phyloP scores from a whole-genome alignment of 139 green algal genomes.

The Gonium pectorale region DNA sequence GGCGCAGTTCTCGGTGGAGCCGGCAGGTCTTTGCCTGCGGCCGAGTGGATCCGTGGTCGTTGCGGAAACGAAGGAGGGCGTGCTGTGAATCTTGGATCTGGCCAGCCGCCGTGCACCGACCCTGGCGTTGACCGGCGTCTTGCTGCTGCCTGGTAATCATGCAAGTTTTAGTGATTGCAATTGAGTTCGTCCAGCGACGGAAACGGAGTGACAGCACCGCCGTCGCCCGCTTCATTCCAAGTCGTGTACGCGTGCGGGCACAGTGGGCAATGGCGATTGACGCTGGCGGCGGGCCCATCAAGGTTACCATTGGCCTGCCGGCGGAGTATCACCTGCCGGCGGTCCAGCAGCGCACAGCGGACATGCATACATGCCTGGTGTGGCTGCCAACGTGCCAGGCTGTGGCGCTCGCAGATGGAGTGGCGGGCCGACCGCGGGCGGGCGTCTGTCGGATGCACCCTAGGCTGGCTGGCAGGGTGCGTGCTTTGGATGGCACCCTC shows the following conservation, averaged over 20 bases:
- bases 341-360: slow-evolving; percentile 38
- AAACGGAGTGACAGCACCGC: neutral
- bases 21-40: slow-evolving; percentile 67
- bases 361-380: too few species aligned
- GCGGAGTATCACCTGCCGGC: slow-evolving; percentile 73
- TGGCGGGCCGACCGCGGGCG: too few species aligned
- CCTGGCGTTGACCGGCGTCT: slow-evolving; percentile 66
- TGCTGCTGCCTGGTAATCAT: slow-evolving; percentile 58
- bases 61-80: slow-evolving; percentile 87
- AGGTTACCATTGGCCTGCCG: slow-evolving; percentile 62
- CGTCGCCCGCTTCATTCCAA: slow-evolving; percentile 36
- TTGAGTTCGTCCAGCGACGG: neutral
- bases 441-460: too few species aligned
- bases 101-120: slow-evolving; percentile 58
- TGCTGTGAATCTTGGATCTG: slow-evolving; percentile 64
- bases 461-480: too few species aligned
- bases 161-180: neutral
- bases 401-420: too few species aligned
- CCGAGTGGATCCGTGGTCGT: slow-evolving; percentile 55
- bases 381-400: too few species aligned
- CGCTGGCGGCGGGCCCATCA: slow-evolving; percentile 2
- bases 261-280: slow-evolving; percentile 10
- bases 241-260: slow-evolving; percentile 57
- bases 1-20: slow-evolving; percentile 82
- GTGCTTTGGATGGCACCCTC: too few species aligned